Evolutionary conservation across 1,139 yeast genomes (phyloP), one percentile per base, ranked within the genome.

Genomic region (Yueomyces sp.): DNA sequence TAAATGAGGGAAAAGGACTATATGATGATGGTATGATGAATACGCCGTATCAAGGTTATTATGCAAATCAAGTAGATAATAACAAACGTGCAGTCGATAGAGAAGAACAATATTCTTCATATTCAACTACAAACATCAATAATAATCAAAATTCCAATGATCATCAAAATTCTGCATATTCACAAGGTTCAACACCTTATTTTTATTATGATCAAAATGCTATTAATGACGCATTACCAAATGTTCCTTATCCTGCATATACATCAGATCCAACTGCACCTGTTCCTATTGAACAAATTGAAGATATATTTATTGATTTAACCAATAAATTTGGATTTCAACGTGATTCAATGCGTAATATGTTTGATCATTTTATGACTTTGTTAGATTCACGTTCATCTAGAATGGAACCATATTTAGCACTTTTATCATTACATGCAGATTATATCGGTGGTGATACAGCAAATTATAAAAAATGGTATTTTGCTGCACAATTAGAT

Each of bases 361-460:
- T 89, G 85, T 91, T 80, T 66, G 98, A 93, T 62, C 93, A 86
- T 65, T 81, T 91, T 64, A 83, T 93, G 96, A 77, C 85, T 30
- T 72, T 89, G 55, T 73, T 93, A 59, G 98, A 93, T 62, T 91
- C 98, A 7, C 78, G 97, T 63, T 76, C 97, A 8, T 86, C 96
- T 42, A 81, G 98, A 67, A 86, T 89, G 95, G 79, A 96, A 25
- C 96, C 98, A 28, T 83, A 86, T 48, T 95, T 86, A 64, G 98
- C 98, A 28, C 70, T 93, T 54, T 72, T 87, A 48, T 80, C 94
- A 41, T 73, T 93, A 52, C 99, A 93, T 61, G 94, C 97, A 38
- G 98, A 93, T 63, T 93, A 91, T 68, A 89, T 91, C 57, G 97
- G 97, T 38, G 97, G 97, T 42, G 83, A 82, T 50, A 76, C 86